phyloP scores from a whole-genome alignment of 108 stramenopile species.

The Nitzschia inconspicua region DNA sequence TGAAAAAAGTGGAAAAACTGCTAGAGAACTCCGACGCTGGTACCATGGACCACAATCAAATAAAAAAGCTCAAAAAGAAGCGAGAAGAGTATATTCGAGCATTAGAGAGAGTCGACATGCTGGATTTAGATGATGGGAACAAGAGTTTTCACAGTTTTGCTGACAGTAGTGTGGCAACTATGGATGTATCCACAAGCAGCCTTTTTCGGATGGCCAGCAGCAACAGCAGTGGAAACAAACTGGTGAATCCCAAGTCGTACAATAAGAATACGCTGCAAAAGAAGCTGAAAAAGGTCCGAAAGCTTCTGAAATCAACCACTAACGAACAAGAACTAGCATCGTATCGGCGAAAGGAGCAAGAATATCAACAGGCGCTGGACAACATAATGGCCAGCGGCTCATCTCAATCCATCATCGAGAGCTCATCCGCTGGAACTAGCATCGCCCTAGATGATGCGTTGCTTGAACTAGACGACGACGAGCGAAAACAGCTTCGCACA shows the following conservation, averaged over 20 bases:
- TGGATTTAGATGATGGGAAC: neutral
- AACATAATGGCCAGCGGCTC: neutral
- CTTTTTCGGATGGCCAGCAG: neutral
- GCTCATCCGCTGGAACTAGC: neutral
- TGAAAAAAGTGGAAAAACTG: conserved; percentile 9
- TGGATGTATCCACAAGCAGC: neutral
- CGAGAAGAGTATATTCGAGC: neutral
- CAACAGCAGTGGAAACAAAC: neutral
- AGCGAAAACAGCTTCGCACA: neutral
- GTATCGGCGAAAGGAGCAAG: neutral
- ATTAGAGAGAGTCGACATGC: neutral
- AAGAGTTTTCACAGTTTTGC: neutral
- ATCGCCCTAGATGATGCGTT: neutral
- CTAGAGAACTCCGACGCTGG: neutral
- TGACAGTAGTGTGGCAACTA: neutral
- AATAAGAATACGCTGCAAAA: conserved; percentile 3
- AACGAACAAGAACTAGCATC: neutral
- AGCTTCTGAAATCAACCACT: neutral
- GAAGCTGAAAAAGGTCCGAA: conserved; percentile 8
- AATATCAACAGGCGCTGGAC: neutral
- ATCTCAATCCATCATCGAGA: neutral
- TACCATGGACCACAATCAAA: neutral
- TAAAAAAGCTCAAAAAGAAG: conserved; percentile 12
- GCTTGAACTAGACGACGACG: neutral
- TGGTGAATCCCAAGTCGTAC: neutral